Conservation (phyloP, 208 protist species). For the Trypanosoma cruzi region DNA sequence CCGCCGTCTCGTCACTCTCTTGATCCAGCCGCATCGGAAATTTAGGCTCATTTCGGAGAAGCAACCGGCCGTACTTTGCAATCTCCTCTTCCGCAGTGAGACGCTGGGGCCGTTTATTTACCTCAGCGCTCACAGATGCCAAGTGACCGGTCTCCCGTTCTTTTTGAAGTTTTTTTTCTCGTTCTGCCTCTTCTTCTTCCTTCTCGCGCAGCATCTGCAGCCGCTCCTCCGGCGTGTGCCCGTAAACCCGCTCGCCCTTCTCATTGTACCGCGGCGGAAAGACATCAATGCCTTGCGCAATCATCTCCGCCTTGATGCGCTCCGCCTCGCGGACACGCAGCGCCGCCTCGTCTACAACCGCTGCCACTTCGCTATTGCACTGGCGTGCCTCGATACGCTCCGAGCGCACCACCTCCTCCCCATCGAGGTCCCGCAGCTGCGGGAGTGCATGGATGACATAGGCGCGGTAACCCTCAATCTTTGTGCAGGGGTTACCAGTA, state of each 20-base stretch:
- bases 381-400: slow-evolving; percentile 94
- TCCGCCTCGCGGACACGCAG: slow-evolving; percentile 56
- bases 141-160: slow-evolving; percentile 46
- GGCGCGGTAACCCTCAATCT: slow-evolving; percentile 87
- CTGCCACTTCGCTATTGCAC: slow-evolving; percentile 53
- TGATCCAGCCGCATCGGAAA: slow-evolving; percentile 87
- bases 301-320: slow-evolving; percentile 74
- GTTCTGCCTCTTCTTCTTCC: slow-evolving; percentile 50
- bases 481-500: slow-evolving; percentile 95
- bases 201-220: slow-evolving; percentile 89
- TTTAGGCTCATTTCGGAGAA: slow-evolving; percentile 94
- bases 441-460: slow-evolving; percentile 94
- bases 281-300: slow-evolving; percentile 66
- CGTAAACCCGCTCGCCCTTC: slow-evolving; percentile 89
- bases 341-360: slow-evolving; percentile 50
- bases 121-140: slow-evolving; percentile 65
- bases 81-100: slow-evolving; percentile 90
- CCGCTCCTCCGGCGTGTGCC: slow-evolving; percentile 89
- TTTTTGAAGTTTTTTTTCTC: slow-evolving; percentile 35
- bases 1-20: slow-evolving; percentile 41
- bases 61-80: slow-evolving; percentile 84
- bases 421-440: slow-evolving; percentile 91
- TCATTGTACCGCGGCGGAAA: slow-evolving; percentile 89
- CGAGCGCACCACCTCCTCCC: slow-evolving; percentile 74
- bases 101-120: slow-evolving; percentile 37